These are phyloP conservation scores for Amylocystis lapponica DNA, from an alignment of 768 basidiomycete species.

Conservation along the genomic window DNA sequence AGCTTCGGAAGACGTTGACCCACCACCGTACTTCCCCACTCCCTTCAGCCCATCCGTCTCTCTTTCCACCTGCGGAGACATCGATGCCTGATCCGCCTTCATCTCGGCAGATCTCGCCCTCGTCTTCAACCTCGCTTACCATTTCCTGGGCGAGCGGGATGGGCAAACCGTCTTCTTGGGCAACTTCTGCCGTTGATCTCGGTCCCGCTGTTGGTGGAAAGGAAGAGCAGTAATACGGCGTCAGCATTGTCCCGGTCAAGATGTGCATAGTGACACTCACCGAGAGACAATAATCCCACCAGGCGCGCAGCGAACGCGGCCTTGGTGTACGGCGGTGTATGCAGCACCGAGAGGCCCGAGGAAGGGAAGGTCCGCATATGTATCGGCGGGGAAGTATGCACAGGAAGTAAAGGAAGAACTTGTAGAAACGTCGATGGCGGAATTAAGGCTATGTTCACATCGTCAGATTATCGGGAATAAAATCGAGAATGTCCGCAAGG, in stretches of 20 bases:
- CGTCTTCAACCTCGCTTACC: conserved; percentile 66
- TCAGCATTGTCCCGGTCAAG: neutral
- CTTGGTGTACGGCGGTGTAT: conserved; percentile 72
- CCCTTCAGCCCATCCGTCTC: conserved; percentile 24
- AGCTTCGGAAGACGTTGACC: conserved; percentile 59
- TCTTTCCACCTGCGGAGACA: conserved; percentile 5
- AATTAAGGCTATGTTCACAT: conserved; percentile 59
- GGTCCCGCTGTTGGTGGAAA: conserved; percentile 14
- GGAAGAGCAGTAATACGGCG: neutral
- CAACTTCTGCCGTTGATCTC: conserved; percentile 63
- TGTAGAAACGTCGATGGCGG: conserved; percentile 84
- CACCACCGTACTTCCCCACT: conserved; percentile 69
- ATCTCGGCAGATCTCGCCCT: conserved; percentile 72
- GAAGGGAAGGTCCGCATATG: conserved; percentile 54
- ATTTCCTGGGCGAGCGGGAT: conserved; percentile 75
- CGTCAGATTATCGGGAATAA: conserved; percentile 3
- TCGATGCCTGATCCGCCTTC: conserved; percentile 40
- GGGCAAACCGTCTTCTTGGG: conserved; percentile 63
- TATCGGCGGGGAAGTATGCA: conserved; percentile 64
- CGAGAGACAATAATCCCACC: conserved; percentile 43
- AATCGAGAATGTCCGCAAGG: neutral
- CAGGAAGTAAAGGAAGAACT: conserved; percentile 61
- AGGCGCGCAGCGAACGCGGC: conserved; percentile 67
- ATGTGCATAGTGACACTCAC: too few species aligned
- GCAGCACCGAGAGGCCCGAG: conserved; percentile 75